Evolutionary conservation across 345 rosid species (phyloP), one percentile per base, ranked within the genome.

Genomic region (Linum lewisii): DNA sequence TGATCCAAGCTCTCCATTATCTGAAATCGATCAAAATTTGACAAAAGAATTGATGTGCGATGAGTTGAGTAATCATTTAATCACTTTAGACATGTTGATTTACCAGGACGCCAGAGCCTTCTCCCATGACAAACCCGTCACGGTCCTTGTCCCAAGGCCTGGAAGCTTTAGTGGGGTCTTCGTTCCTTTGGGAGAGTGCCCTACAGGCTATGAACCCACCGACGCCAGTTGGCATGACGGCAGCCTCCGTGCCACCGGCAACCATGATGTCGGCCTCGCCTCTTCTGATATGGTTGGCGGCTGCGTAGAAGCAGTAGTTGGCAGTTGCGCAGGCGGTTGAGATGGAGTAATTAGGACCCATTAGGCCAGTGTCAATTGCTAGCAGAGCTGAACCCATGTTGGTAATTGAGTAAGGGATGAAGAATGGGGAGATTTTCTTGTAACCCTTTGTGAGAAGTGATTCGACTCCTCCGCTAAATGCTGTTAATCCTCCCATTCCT

Each of bases 1-100:
- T 76, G 84, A 19, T 82, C 88, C 72, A 85, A 74, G 83, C 83
- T 85, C 80, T 85, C 92, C 86, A 82, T 74, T 16, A 79, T 54
- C 87, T 84, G 65, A 23, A 50, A 13, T 6, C 51, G 58, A 25
- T 1, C 26, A 37, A 32, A 13, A 38, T 6, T 38, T 9, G 14
- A 38, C 45, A n/a, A n/a, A n/a, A n/a, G n/a, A n/a, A n/a, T n/a
- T n/a, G n/a, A n/a, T n/a, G n/a, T n/a, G n/a, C n/a, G n/a, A n/a
- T n/a, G n/a, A n/a, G n/a, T n/a, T n/a, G n/a, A n/a, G n/a, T n/a
- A n/a, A n/a, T n/a, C n/a, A n/a, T n/a, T n/a, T n/a, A n/a, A n/a
- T n/a, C n/a, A n/a, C n/a, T n/a, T n/a, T n/a, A n/a, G n/a, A 26
- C 32, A 26, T 2, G 7, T 29, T 29, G 7, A 23, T 10, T 64